These are phyloP conservation scores for Capronia coronata DNA, from an alignment of 2,329 filamentous ascomycete genomes.

Conservation along the genomic window DNA sequence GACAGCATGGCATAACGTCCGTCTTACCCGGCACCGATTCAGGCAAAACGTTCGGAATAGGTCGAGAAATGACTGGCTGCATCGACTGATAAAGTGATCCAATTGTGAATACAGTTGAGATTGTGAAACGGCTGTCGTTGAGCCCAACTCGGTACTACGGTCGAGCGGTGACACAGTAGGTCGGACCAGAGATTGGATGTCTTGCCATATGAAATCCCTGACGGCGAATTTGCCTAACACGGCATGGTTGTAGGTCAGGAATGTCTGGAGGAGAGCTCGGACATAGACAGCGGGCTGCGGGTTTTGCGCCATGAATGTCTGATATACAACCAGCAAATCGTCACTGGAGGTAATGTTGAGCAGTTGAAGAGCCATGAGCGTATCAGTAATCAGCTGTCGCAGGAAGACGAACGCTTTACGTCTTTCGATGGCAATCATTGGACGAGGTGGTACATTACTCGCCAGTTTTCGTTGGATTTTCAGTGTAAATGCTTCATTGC, in stretches of 20 bases:
- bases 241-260: slow-evolving; percentile 66
- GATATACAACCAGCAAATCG: slow-evolving; percentile 56
- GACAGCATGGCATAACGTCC: slow-evolving; percentile 79
- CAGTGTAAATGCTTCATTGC: slow-evolving; percentile 69
- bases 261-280: slow-evolving; percentile 68
- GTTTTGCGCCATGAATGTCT: slow-evolving; percentile 67
- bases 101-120: slow-evolving; percentile 67
- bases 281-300: slow-evolving; percentile 80
- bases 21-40: slow-evolving; percentile 81
- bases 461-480: slow-evolving; percentile 88
- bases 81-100: slow-evolving; percentile 57
- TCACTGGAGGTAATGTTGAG: slow-evolving; percentile 37
- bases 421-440: slow-evolving; percentile 68
- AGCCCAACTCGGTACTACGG: slow-evolving; percentile 66
- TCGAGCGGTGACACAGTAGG: slow-evolving; percentile 66
- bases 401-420: slow-evolving; percentile 66
- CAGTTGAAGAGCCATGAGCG: slow-evolving; percentile 60
- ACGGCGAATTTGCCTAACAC: slow-evolving; percentile 63
- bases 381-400: slow-evolving; percentile 64
- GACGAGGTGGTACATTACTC: slow-evolving; percentile 86
- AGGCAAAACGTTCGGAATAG: slow-evolving; percentile 78
- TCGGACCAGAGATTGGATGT: slow-evolving; percentile 70
- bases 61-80: slow-evolving; percentile 67
- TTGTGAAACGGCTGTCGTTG: slow-evolving; percentile 65
- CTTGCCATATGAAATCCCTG: slow-evolving; percentile 69